Evolutionary conservation across 306 rosid genomes (phyloP), one percentile per base, ranked within the genome.

Genomic region (Gillenia trifoliata): DNA sequence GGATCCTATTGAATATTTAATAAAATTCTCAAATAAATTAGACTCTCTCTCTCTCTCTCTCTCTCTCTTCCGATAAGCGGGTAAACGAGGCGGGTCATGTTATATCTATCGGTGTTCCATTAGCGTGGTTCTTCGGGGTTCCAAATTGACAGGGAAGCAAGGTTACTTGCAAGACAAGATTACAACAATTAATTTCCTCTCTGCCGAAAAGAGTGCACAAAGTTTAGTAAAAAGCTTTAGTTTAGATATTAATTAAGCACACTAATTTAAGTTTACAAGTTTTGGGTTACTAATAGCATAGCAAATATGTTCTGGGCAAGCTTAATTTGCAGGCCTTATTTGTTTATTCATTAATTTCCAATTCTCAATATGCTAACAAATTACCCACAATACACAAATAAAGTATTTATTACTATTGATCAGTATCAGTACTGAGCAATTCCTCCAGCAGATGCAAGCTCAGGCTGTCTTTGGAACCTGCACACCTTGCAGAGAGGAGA

Each of bases 401-500:
- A 30, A 30, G 17, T 31, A 19, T 16, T 23, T 71, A 34, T 64
- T 40, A 49, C 17, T 50, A 68, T 70, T 63, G 20, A 33, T 11
- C 41, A 7, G 45, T 4, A 47, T 86, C 82, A 88, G 31, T 78
- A 83, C 61, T 83, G 83, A 82, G 93, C 87, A 69, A 83, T 63
- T 67, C 78, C 85, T 69, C 64, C 77, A 12, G 63, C 63, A 10
- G 81, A 4, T 12, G 66, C 77, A 78, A 86, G 19, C 54, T 22
- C 75, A 55, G 88, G 78, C 45, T 81, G 86, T 73, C 87, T 62
- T n/a, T 85, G 75, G 82, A 90, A 88, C 82, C 79, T 85, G 82
- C 93, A 90, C 13, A 38, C 81, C 10, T 62, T 79, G 84, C 93
- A 90, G 13, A 78, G 54, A 56, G 91, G 77, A 10, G 90, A 86